Base-by-base conservation (phyloP, 306 rosid genomes). In the Mimosa bimucronata region DNA sequence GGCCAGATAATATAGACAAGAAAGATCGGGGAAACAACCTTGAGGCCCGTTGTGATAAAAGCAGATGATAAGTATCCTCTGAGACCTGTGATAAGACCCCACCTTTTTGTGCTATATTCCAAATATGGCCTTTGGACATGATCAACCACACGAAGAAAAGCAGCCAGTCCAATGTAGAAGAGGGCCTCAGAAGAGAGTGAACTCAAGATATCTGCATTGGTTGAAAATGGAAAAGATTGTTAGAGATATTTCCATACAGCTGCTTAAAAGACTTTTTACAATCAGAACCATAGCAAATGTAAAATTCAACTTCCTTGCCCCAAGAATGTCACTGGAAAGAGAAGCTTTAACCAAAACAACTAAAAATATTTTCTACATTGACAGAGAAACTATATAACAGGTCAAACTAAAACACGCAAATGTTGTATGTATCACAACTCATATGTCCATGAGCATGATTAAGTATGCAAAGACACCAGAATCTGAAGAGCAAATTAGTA, bases 61-160 rank as follows among this genome's bases (percentile, higher is more conserved):
- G 91, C 90, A 15, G 96, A 78, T 66, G 81, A 50, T 79, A 95
- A 61, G 87, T 92, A 92, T 79, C 98, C 98, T 84, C 84, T 90
- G 64, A 95, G 91, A 84, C 98, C 98, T 30, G 98, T 95, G 71
- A 95, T 90, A 79, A 95, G 94, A 83, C 98, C 86, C 98, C 98
- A 95, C 78, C 94, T 95, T 85, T 90, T 95, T 25, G 98, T 1
- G 85, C 96, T 95, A 89, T 85, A 95, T 71, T 91, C 83, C 80
- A 95, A 80, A 88, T 91, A 95, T 16, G 98, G 98, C 85, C 84
- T 92, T 85, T 93, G 98, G 66, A 95, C 94, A n/a, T 40, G 85
- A 61, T 93, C 97, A 8, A 88, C 88, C 79, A 95, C 92, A 16
- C 67, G 79, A 78, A 95, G 83, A 83, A 91, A 95, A 34, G 71